Conservation (phyloP, 495 filamentous ascomycete species). For the Cladorrhinum samala region DNA sequence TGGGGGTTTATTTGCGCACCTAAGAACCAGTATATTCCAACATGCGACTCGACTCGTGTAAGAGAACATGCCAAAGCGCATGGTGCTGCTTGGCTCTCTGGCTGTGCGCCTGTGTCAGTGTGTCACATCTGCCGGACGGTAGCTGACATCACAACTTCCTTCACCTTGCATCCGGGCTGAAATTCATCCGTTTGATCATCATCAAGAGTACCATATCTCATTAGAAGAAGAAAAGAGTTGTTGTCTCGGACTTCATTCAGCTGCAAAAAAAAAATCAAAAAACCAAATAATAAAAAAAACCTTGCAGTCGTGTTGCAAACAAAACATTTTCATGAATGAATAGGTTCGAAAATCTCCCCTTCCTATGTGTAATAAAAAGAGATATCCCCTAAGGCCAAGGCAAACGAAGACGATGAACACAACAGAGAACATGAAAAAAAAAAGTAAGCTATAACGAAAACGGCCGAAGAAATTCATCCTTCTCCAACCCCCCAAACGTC, state of each 20-base stretch:
- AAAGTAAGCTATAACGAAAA: constrained; percentile 26
- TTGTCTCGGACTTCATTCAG: neutral
- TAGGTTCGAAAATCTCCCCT: constrained; percentile 12
- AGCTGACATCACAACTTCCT: neutral
- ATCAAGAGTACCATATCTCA: too few relatives aligned
- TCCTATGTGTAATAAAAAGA: neutral
- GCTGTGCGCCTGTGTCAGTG: neutral
- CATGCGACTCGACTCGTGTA: too few relatives aligned
- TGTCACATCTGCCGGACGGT: neutral
- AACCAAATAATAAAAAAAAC: constrained; percentile 11
- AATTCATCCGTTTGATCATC: neutral
- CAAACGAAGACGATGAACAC: constrained; percentile 18
- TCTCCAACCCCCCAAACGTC: constrained; percentile 21
- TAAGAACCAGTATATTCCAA: too few relatives aligned
- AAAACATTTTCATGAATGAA: constrained; percentile 23
- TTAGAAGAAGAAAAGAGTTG: too few relatives aligned
- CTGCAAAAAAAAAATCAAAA: too few relatives aligned
- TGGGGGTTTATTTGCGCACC: too few relatives aligned
- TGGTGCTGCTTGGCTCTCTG: too few relatives aligned
- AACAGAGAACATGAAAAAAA: constrained; percentile 31
- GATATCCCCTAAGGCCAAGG: constrained; percentile 15
- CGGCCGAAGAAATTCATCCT: neutral
- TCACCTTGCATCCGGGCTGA: neutral
- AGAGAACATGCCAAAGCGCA: too few relatives aligned
- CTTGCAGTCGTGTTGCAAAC: too few relatives aligned